phyloP scores from a whole-genome alignment of 2,329 filamentous ascomycete species.

The Graphilbum ipis-grandicollis region DNA sequence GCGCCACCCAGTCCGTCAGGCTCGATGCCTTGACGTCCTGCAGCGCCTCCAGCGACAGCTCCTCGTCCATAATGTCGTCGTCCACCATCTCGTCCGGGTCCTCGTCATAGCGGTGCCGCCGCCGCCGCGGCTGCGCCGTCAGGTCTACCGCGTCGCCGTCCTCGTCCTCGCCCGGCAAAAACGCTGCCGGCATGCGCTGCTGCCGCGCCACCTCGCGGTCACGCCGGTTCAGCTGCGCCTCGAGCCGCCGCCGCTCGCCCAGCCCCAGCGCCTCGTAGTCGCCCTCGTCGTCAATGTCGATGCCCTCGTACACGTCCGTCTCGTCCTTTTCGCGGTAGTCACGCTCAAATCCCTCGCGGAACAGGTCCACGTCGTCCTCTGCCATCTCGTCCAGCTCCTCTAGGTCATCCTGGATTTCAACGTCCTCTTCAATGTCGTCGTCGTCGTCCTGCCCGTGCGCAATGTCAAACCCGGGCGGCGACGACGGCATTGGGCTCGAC shows the following conservation, averaged over 20 bases:
- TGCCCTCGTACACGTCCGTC: slow-evolving; percentile 51
- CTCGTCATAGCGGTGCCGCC: slow-evolving; percentile 85
- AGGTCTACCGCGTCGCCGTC: slow-evolving; percentile 68
- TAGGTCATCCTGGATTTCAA: slow-evolving; percentile 53
- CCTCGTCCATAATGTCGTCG: slow-evolving; percentile 87
- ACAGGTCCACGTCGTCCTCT: slow-evolving; percentile 66
- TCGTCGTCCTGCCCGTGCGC: slow-evolving; percentile 47
- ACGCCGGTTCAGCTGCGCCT: slow-evolving; percentile 54
- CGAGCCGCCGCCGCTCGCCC: slow-evolving; percentile 50
- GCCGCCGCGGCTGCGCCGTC: slow-evolving; percentile 67
- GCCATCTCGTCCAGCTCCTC: slow-evolving; percentile 70
- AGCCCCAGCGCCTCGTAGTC: slow-evolving; percentile 56
- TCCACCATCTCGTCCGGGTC: slow-evolving; percentile 84
- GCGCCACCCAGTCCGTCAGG: slow-evolving; percentile 87
- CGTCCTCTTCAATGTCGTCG: slow-evolving; percentile 56
- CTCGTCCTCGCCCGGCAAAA: slow-evolving; percentile 67
- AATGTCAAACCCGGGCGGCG: slow-evolving; percentile 45
- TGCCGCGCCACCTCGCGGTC: slow-evolving; percentile 54
- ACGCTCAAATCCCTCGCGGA: slow-evolving; percentile 53
- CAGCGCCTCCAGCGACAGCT: slow-evolving; percentile 79
- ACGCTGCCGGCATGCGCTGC: slow-evolving; percentile 53
- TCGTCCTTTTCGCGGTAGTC: slow-evolving; percentile 52
- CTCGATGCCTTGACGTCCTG: slow-evolving; percentile 87
- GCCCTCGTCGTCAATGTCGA: slow-evolving; percentile 60
- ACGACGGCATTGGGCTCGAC: slow-evolving; percentile 51